These are phyloP conservation scores for Theileria annulata DNA, from an alignment of 169 alveolate species.

Conservation along the genomic window DNA sequence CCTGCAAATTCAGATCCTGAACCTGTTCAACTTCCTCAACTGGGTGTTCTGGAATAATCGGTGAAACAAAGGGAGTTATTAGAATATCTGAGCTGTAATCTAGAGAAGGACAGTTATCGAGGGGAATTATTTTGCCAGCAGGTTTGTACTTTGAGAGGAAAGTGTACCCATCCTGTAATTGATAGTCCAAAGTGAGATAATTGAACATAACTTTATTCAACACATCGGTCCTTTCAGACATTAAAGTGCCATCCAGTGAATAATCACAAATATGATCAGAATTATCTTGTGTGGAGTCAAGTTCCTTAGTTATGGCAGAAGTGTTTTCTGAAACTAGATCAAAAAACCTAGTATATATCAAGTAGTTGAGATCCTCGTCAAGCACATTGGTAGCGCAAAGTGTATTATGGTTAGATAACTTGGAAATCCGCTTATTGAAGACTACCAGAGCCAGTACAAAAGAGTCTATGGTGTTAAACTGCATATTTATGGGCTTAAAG, in stretches of 20 bases:
- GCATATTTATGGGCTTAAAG: constrained; percentile 19
- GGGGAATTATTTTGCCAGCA: neutral
- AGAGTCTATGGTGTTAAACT: constrained; percentile 35
- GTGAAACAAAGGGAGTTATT: neutral
- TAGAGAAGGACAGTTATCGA: neutral
- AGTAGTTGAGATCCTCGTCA: too few species aligned
- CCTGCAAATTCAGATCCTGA: too few species aligned
- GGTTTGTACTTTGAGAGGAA: neutral
- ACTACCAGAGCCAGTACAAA: constrained; percentile 36
- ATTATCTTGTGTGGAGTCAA: too few species aligned
- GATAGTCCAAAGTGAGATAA: constrained; percentile 1
- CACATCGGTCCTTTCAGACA: neutral
- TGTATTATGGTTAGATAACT: too few species aligned
- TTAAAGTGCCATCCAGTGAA: too few species aligned
- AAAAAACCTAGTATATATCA: too few species aligned
- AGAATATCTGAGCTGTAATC: neutral
- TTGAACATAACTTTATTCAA: neutral
- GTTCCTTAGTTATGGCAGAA: too few species aligned
- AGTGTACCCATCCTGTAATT: neutral
- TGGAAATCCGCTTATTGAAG: neutral
- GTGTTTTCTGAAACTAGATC: too few species aligned
- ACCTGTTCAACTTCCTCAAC: too few species aligned
- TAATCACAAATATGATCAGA: too few species aligned
- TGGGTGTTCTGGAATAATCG: too few species aligned
- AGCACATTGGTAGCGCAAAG: too few species aligned